Base-by-base conservation (phyloP, 1,139 yeast genomes). In the Saccharomyces hybrid region DNA sequence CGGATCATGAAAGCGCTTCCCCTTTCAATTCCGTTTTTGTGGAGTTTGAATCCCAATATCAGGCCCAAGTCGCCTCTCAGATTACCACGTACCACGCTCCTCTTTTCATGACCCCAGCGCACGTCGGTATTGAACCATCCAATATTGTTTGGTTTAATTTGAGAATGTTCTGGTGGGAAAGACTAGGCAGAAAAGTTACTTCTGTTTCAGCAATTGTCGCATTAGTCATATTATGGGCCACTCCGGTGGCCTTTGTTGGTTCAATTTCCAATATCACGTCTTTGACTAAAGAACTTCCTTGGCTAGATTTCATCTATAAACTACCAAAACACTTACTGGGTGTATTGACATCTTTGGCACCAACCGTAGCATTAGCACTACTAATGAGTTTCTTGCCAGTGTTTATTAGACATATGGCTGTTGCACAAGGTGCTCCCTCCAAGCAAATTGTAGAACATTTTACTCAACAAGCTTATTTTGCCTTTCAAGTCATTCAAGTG, bases 161-260 rank as follows among this genome's bases (percentile, higher is more conserved):
- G 79, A 79, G 95, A 62, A 70, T 89, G 71, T 79, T 81, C 60
- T 88, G 96, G 95, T 85, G 90, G 86, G 95, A 86, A 72, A 78
- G 90, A 62, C 70, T 86, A 50, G 71, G 80, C 31, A 79, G 93
- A 73, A 72, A 75, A 49, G 67, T 80, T 28, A 79, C 78, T 55
- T 86, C 96, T 0, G 65, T 76, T 52, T 77, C 84, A 16, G 81
- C 83, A 11, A 79, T 89, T 59, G 68, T 76, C 46, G 83, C 82
- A 1, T 70, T 86, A 66, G 81, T 89, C 58, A 79, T 91, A 54
- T 86, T 90, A 69, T 93, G 98, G 98, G 81, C 96, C 56, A 78
- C 90, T 64, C 98, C 98, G 19, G 97, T 91, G 53, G 96, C 97
- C 1, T 88, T 89, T 70, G 97, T 93, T 54, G 98, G 98, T 84